Evolutionary conservation across 176 grass and related monocot genomes (phyloP).

Genomic region (Miscanthus lutarioriparius): DNA sequence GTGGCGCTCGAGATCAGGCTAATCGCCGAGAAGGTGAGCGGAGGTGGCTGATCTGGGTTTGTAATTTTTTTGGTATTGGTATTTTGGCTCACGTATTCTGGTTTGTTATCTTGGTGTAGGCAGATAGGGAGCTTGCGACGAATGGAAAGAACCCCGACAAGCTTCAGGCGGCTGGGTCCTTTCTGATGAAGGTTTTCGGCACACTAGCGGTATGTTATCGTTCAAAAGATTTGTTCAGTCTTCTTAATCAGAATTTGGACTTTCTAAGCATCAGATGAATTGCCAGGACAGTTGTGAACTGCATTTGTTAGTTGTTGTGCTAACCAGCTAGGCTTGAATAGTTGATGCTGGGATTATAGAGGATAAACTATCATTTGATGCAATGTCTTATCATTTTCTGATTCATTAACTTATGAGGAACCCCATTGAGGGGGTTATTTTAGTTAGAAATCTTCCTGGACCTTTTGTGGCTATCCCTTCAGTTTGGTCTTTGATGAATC

Average conservation of each 20-base stretch:
- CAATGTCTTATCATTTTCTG: background rate
- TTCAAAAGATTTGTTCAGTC: constrained; percentile 5
- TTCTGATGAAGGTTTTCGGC: constrained; percentile 91
- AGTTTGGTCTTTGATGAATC: constrained; percentile 14
- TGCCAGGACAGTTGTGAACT: background rate
- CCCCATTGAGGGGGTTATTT: background rate
- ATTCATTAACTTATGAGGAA: background rate
- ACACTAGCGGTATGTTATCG: constrained; percentile 63
- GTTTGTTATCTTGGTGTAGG: constrained; percentile 50
- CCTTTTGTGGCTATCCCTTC: background rate
- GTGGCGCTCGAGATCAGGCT: constrained; percentile 92
- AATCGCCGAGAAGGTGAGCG: constrained; percentile 80
- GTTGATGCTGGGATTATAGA: background rate
- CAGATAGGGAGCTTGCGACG: constrained; percentile 70
- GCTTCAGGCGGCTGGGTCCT: constrained; percentile 80
- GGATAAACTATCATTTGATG: constrained; percentile 1
- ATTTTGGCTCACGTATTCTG: constrained; percentile 34
- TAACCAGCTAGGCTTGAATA: background rate
- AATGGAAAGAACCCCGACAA: constrained; percentile 92
- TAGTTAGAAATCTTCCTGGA: background rate
- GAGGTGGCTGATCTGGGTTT: constrained; percentile 9
- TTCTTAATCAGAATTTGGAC: background rate
- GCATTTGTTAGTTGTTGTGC: background rate
- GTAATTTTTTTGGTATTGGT: background rate
- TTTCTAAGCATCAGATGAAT: background rate